Evolutionary conservation across 2,329 filamentous ascomycete genomes (phyloP).

Genomic region (Botrytis squamosa): DNA sequence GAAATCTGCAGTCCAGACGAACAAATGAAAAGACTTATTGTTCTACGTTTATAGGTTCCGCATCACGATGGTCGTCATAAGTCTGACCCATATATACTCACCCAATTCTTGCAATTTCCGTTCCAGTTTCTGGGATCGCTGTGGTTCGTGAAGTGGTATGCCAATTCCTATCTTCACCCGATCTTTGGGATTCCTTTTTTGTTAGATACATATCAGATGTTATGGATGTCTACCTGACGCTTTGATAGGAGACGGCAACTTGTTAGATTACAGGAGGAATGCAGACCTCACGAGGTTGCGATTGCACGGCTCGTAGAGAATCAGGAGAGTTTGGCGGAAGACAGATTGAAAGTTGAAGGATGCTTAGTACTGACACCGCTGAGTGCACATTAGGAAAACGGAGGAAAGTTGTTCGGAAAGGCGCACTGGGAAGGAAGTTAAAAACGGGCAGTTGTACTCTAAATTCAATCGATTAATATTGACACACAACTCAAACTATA

Average conservation of each 20-base stretch:
- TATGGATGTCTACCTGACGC: background rate
- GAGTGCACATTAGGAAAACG: background rate
- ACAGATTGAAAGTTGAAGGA: background rate
- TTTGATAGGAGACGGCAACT: background rate
- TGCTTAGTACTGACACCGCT: background rate
- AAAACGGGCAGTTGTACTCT: background rate
- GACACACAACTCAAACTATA: background rate
- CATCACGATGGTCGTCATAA: too few species aligned
- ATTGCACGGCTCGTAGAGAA: background rate
- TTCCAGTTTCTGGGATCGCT: too few species aligned
- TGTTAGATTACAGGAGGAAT: background rate
- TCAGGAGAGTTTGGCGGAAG: accelerated
- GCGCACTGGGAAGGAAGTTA: conserved; percentile 53
- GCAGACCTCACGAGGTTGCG: accelerated
- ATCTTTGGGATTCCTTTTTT: too few species aligned
- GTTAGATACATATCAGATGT: background rate
- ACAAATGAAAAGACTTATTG: too few species aligned
- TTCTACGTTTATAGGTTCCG: too few species aligned
- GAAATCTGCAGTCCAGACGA: too few species aligned
- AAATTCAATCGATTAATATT: background rate
- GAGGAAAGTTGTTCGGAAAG: background rate
- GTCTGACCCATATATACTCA: too few species aligned
- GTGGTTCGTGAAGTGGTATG: too few species aligned
- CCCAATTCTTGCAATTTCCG: too few species aligned
- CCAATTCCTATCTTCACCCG: too few species aligned